Evolutionary conservation across 1,284 basidiomycete species (phyloP).

Genomic region (Marasmius sp.): DNA sequence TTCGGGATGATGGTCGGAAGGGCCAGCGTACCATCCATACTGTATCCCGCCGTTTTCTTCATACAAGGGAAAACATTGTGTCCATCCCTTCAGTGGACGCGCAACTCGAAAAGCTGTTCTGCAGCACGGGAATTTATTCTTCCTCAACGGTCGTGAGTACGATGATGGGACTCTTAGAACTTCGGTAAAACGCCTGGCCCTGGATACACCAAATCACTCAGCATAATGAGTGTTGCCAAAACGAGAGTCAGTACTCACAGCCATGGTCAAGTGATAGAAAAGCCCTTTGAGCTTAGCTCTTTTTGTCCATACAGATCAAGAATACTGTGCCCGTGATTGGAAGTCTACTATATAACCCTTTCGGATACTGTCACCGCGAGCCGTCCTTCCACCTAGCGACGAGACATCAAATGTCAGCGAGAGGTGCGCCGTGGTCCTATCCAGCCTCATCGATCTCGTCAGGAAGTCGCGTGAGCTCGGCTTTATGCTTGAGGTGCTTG

Average conservation of each 20-base stretch:
- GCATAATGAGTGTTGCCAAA: too few relatives aligned
- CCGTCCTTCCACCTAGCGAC: slow-evolving; percentile 42
- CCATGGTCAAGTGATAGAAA: slow-evolving; percentile 21
- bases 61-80: slow-evolving; percentile 27
- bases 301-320: slow-evolving; percentile 25
- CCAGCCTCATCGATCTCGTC: slow-evolving; percentile 49
- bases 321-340: slow-evolving; percentile 40
- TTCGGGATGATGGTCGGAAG: slow-evolving; percentile 12
- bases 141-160: slow-evolving; percentile 35
- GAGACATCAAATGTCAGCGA: slow-evolving; percentile 43
- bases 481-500: slow-evolving; percentile 36
- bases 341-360: slow-evolving; percentile 40
- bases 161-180: slow-evolving; percentile 52
- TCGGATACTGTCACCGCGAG: slow-evolving; percentile 49
- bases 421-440: slow-evolving; percentile 44
- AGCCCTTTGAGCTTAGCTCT: background rate
- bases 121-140: slow-evolving; percentile 49
- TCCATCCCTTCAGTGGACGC: slow-evolving; percentile 47
- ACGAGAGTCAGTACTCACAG: slow-evolving; percentile 45
- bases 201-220: background rate
- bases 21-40: slow-evolving; percentile 34
- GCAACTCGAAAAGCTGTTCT: slow-evolving; percentile 47
- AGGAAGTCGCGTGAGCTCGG: slow-evolving; percentile 41
- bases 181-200: slow-evolving; percentile 56
- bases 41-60: slow-evolving; percentile 43